These are phyloP conservation scores for Luvunga scandens DNA, from an alignment of 345 rosid species.

Conservation along the genomic window DNA sequence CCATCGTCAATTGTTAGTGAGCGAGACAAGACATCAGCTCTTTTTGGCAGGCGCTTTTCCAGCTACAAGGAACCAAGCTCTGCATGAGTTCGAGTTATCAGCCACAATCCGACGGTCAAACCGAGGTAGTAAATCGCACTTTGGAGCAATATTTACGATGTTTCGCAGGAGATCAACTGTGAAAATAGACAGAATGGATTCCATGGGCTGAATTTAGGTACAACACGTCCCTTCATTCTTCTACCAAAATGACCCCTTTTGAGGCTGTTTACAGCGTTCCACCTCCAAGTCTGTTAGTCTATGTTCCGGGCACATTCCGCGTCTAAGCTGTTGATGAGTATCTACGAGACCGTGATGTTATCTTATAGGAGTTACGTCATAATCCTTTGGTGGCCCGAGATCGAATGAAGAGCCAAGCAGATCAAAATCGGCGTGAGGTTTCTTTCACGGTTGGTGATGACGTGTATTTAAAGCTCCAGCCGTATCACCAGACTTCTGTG, in stretches of 20 bases:
- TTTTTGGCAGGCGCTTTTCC: too few relatives aligned
- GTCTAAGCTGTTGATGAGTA: neutral
- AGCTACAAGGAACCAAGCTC: too few relatives aligned
- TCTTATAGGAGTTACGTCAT: neutral
- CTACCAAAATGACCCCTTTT: neutral
- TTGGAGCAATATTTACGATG: too few relatives aligned
- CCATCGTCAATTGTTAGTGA: too few relatives aligned
- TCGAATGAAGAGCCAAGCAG: neutral
- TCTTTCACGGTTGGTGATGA: neutral
- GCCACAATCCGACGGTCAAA: too few relatives aligned
- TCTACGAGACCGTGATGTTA: neutral
- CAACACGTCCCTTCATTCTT: neutral
- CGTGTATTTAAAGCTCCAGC: neutral
- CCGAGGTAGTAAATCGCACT: too few relatives aligned
- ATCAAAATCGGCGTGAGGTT: neutral
- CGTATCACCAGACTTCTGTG: neutral
- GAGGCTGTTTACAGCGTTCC: neutral
- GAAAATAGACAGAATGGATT: neutral
- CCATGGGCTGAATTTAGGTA: neutral
- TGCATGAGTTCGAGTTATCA: too few relatives aligned
- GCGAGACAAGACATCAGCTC: too few relatives aligned
- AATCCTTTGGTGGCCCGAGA: neutral
- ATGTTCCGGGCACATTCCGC: neutral
- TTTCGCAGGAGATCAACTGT: too few relatives aligned
- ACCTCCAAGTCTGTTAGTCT: neutral